phyloP scores from a whole-genome alignment of 2,329 filamentous ascomycete genomes.

The Tolypocladium tundrense region DNA sequence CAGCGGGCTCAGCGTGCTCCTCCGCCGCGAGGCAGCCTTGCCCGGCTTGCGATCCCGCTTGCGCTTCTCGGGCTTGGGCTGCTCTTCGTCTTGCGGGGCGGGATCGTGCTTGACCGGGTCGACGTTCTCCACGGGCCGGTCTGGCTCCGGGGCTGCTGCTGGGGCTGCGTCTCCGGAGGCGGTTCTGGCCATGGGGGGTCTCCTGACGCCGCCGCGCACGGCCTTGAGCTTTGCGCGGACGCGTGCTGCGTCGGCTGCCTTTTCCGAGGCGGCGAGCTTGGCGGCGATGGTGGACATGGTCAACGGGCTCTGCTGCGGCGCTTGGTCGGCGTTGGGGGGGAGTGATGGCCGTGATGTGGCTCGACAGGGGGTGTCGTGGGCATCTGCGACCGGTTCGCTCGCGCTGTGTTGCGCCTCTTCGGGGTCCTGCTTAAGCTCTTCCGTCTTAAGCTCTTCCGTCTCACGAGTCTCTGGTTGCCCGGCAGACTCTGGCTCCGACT shows the following conservation, averaged over 20 bases:
- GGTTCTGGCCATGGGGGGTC: conserved; percentile 12
- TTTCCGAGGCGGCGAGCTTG: conserved; percentile 53
- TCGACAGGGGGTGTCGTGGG: conserved; percentile 6
- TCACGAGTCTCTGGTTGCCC: neutral
- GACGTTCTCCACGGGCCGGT: conserved; percentile 11
- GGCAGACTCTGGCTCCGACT: conserved; percentile 8
- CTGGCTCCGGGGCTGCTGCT: neutral
- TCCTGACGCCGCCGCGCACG: conserved; percentile 20
- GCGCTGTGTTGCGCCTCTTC: neutral
- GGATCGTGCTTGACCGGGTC: conserved; percentile 26
- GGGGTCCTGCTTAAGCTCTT: neutral
- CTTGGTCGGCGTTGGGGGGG: conserved; percentile 9
- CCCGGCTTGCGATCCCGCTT: conserved; percentile 42
- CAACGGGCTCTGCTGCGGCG: conserved; percentile 42
- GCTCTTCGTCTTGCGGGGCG: conserved; percentile 10
- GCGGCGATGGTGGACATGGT: conserved; percentile 53
- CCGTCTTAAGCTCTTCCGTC: neutral
- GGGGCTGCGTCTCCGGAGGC: neutral
- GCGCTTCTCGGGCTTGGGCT: conserved; percentile 26
- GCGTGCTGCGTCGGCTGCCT: conserved; percentile 52
- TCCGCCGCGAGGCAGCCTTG: conserved; percentile 50
- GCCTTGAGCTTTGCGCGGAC: conserved; percentile 53
- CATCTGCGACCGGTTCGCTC: conserved; percentile 9
- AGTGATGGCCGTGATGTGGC: conserved; percentile 19
- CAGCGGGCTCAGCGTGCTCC: conserved; percentile 66